Evolutionary conservation across 148 eudicot genomes (phyloP), one percentile per base, ranked within the genome.

Genomic region (Pharnaceum exiguum): DNA sequence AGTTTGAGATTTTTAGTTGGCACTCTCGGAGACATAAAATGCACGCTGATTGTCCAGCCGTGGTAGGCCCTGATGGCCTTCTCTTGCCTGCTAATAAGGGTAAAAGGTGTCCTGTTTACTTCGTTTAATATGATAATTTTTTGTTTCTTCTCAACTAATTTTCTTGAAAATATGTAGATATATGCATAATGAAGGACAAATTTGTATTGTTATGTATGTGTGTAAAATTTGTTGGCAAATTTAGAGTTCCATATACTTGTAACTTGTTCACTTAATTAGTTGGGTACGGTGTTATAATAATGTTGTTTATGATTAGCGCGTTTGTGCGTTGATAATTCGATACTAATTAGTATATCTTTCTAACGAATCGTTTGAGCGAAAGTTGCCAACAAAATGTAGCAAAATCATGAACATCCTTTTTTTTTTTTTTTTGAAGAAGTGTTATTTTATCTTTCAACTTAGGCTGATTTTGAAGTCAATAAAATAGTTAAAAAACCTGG

Each of bases 1-100:
- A 90, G 62, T 93, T 88, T 23, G 74, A 88, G 75, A 75, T 93
- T 25, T 75, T 77, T 7, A 19, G 17, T 17, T 82, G 88, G 90
- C 44, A 67, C 9, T 78, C 86, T 6, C 79, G 54, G 68, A 67
- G 40, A 35, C 90, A 91, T 63, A 85, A 48, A 63, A 75, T 84
- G 89, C 85, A 84, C 45, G 89, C 89, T 35, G 71, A 66, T 29
- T 87, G 97, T 60, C 54, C 56, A 9, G 83, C 71, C 35, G 75
- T 67, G 10, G 74, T 90, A 13, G 95, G 95, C 1, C 28, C 71
- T 2, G 81, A 87, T 73, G 97, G 93, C 29, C 46, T 57, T 7
- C 51, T 90, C 25, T 71, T 87, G 73, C 60, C 77, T 11, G 39
- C 0, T 43, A 64, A 71, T 16, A 75, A 10, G 44, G 73, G 62